Conservation (phyloP, 1,139 yeast species). For the Ashbya aceris region DNA sequence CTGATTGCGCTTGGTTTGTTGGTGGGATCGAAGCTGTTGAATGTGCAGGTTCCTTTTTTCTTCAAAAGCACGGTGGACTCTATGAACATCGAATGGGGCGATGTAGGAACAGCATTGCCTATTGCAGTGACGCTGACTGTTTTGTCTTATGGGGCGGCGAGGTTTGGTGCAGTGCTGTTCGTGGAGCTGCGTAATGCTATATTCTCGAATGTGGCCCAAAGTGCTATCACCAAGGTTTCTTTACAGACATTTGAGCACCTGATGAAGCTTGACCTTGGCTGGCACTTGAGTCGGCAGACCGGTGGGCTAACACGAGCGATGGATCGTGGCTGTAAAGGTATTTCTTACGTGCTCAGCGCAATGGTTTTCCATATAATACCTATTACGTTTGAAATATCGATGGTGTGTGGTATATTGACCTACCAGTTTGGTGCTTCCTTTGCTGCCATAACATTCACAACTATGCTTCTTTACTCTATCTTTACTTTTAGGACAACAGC, state of each 20-base stretch:
- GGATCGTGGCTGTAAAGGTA: conserved; percentile 97
- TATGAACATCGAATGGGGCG: conserved; percentile 82
- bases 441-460: conserved; percentile 79
- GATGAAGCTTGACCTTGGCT: conserved; percentile 74
- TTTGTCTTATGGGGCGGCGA: conserved; percentile 84
- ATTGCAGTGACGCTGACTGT: conserved; percentile 61
- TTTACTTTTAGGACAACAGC: conserved; percentile 91
- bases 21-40: conserved; percentile 71
- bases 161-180: conserved; percentile 88
- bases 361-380: conserved; percentile 97
- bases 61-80: conserved; percentile 83
- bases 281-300: conserved; percentile 85
- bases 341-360: conserved; percentile 82
- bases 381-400: conserved; percentile 78
- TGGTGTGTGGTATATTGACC: conserved; percentile 88
- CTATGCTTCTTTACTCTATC: conserved; percentile 78
- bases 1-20: conserved; percentile 62
- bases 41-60: conserved; percentile 92
- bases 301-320: conserved; percentile 95
- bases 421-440: conserved; percentile 84
- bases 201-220: conserved; percentile 91
- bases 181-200: conserved; percentile 93
- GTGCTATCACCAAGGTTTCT: conserved; percentile 87
- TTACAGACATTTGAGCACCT: conserved; percentile 78
- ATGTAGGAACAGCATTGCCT: conserved; percentile 41